Conservation (phyloP, 2,329 filamentous ascomycete genomes). For the Colletotrichum neosansevieriae region DNA sequence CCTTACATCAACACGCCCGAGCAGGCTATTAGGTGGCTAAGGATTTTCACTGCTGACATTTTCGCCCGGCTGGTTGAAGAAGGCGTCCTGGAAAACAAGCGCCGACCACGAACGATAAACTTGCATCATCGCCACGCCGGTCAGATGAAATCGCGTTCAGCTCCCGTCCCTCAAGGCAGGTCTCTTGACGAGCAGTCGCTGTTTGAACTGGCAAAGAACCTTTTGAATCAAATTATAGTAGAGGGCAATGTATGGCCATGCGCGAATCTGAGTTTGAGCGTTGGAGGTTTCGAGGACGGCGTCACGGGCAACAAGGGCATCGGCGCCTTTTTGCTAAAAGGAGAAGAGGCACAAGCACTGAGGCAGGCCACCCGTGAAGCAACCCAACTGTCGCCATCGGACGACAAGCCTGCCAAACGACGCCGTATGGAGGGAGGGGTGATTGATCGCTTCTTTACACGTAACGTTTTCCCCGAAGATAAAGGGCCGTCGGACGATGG, state of each 20-base stretch:
- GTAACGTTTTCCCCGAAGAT: conserved; percentile 49
- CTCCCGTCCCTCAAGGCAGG: conserved; percentile 81
- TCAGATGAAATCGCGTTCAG: conserved; percentile 80
- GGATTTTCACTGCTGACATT: conserved; percentile 93
- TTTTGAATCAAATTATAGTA: conserved; percentile 81
- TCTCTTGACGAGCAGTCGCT: conserved; percentile 78
- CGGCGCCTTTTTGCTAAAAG: conserved; percentile 84
- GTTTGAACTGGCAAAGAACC: conserved; percentile 79
- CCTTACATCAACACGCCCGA: conserved; percentile 83
- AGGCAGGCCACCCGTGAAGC: conserved; percentile 52
- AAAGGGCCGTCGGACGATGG: conserved; percentile 43
- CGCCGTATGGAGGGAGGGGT: conserved; percentile 60
- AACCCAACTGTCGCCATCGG: conserved; percentile 8
- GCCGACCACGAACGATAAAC: conserved; percentile 87
- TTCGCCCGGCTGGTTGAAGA: conserved; percentile 91
- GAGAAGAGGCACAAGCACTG: conserved; percentile 71
- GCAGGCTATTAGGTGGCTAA: conserved; percentile 86
- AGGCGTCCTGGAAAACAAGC: conserved; percentile 86
- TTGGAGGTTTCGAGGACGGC: conserved; percentile 93
- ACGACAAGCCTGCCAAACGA: conserved; percentile 51
- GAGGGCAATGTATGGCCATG: conserved; percentile 92
- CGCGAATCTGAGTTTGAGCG: conserved; percentile 86
- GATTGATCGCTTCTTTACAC: conserved; percentile 71
- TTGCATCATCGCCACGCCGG: conserved; percentile 82
- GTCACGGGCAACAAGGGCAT: conserved; percentile 88